A percentile compares a stretch with the other conserved stretches of the same genome.
Evolutionary conservation across 129 eudicot species (phyloP).

Genomic region (Apium graveolens): DNA sequence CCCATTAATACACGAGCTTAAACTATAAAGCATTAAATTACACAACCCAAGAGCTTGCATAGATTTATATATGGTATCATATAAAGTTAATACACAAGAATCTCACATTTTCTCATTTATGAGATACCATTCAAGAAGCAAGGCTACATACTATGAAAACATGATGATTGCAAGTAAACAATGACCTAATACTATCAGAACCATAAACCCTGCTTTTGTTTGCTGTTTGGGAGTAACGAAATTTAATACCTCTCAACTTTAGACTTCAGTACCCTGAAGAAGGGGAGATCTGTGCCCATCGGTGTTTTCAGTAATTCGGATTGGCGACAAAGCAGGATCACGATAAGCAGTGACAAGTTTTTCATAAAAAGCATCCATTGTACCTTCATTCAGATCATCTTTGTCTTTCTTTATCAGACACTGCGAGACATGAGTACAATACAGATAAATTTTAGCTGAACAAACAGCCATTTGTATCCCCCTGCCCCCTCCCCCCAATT

Average conservation of each 20-base stretch:
- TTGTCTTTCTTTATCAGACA: slow-evolving; percentile 78
- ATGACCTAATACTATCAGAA: background rate
- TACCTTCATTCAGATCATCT: slow-evolving; percentile 44
- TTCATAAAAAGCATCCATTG: slow-evolving; percentile 50
- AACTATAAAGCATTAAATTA: background rate
- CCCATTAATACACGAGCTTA: background rate
- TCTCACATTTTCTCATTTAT: background rate
- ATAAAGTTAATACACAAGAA: background rate
- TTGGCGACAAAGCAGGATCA: slow-evolving; percentile 69
- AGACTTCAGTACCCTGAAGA: slow-evolving; percentile 34
- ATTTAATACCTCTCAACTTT: slow-evolving; percentile 18
- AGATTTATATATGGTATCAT: background rate
- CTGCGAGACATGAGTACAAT: slow-evolving; percentile 35
- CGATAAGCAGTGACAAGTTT: slow-evolving; percentile 63
- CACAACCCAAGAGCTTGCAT: background rate
- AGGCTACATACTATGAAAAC: background rate
- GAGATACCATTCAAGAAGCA: background rate
- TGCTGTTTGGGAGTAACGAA: background rate
- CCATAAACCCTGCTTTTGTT: background rate
- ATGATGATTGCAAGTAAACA: background rate
- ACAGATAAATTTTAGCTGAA: background rate
- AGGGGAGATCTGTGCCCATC: slow-evolving; percentile 56
- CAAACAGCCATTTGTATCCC: background rate
- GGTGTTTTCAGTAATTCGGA: slow-evolving; percentile 30
- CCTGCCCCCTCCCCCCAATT: background rate